phyloP scores from a whole-genome alignment of 352 stramenopile species.

The Globisporangium solare region DNA sequence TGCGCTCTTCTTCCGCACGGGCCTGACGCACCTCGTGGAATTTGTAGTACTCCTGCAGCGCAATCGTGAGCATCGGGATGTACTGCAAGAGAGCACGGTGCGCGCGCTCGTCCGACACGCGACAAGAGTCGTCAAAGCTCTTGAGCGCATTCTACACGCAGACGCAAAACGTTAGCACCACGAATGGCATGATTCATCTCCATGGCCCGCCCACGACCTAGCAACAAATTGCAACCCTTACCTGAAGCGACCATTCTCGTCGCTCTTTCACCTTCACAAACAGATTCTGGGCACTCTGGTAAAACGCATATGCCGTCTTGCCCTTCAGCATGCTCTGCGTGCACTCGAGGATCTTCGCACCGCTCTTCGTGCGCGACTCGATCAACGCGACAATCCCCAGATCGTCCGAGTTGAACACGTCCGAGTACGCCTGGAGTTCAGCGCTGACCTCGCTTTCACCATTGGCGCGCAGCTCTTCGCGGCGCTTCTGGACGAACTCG shows the following conservation, averaged over 20 bases:
- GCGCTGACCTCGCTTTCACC: slow-evolving; percentile 31
- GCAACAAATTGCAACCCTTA: slow-evolving; percentile 1
- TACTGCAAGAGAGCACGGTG: slow-evolving; percentile 29
- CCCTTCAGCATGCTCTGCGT: slow-evolving; percentile 13
- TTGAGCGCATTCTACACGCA: slow-evolving; percentile 12
- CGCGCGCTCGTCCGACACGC: slow-evolving; percentile 21
- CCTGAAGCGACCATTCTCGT: slow-evolving; percentile 16
- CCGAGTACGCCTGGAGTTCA: slow-evolving; percentile 24
- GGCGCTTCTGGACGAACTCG: slow-evolving; percentile 25
- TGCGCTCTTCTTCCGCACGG: slow-evolving; percentile 38
- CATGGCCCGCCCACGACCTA: no score
- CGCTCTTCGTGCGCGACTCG: slow-evolving; percentile 22
- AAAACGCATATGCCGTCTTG: slow-evolving; percentile 25
- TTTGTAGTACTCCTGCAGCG: slow-evolving; percentile 45
- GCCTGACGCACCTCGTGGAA: slow-evolving; percentile 56
- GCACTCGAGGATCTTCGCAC: slow-evolving; percentile 16
- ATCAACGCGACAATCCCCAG: slow-evolving; percentile 27
- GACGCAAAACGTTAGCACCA: neutral
- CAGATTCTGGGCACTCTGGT: slow-evolving; percentile 27
- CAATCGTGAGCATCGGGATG: slow-evolving; percentile 42
- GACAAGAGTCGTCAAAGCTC: slow-evolving; percentile 22
- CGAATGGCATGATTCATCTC: neutral
- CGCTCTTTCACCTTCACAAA: slow-evolving; percentile 22
- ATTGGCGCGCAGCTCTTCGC: slow-evolving; percentile 21
- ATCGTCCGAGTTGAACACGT: slow-evolving; percentile 33